Evolutionary conservation across 495 filamentous ascomycete species (phyloP).

Genomic region (Pseudomonodictys pantanalensis): DNA sequence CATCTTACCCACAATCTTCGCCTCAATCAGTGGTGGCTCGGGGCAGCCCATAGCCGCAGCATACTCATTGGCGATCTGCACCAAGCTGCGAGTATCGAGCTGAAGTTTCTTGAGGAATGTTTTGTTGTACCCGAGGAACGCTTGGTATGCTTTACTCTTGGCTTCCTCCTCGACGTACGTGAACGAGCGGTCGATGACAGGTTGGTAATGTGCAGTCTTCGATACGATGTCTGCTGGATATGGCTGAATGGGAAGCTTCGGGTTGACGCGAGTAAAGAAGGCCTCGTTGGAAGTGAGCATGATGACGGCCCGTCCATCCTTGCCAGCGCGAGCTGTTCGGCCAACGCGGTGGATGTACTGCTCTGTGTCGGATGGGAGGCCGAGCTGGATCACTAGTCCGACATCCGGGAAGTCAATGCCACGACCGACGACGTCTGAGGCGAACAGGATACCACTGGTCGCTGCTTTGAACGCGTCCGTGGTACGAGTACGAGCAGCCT

Average conservation of each 20-base stretch:
- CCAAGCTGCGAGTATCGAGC: constrained; percentile 43
- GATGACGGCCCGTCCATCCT: constrained; percentile 64
- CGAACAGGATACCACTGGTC: constrained; percentile 56
- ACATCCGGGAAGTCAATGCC: constrained; percentile 77
- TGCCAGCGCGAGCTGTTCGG: constrained; percentile 67
- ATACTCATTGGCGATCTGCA: constrained; percentile 48
- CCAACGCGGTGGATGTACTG: constrained; percentile 74
- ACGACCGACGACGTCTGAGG: constrained; percentile 67
- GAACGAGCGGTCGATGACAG: constrained; percentile 35
- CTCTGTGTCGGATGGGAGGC: constrained; percentile 58
- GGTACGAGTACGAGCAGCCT: constrained; percentile 54
- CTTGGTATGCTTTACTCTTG: constrained; percentile 56
- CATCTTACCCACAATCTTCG: constrained; percentile 52
- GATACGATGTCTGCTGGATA: constrained; percentile 48
- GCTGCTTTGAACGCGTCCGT: constrained; percentile 62
- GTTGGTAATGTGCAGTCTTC: constrained; percentile 37
- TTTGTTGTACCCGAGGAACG: constrained; percentile 57
- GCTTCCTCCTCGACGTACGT: constrained; percentile 46
- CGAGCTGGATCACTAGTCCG: constrained; percentile 69
- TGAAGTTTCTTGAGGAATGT: constrained; percentile 45
- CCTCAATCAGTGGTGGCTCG: constrained; percentile 48
- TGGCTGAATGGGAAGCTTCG: constrained; percentile 53
- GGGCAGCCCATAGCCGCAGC: constrained; percentile 47
- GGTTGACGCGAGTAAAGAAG: constrained; percentile 57
- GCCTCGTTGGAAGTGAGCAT: constrained; percentile 61